Evolutionary conservation across 805 yeast genomes (phyloP).

Genomic region (Soucietia sequanensis): DNA sequence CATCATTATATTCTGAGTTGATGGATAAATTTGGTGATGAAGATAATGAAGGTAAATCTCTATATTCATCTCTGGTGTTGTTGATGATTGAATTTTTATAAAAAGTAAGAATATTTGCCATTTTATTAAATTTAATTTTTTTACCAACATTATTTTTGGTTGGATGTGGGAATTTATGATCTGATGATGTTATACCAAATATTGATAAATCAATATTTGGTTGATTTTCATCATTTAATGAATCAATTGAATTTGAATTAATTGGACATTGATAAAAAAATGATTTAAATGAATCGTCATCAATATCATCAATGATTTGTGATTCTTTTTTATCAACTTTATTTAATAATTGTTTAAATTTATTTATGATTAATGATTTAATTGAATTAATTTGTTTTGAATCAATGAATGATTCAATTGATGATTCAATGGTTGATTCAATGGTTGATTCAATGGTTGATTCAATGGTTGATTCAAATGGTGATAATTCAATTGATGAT

Average conservation of each 20-base stretch:
- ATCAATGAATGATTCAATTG: neutral
- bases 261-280: neutral
- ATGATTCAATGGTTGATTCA: too few relatives aligned
- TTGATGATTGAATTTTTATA: too few relatives aligned
- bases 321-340: neutral
- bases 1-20: neutral
- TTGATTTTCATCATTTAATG: neutral
- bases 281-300: neutral
- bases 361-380: neutral
- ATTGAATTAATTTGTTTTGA: neutral
- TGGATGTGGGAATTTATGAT: too few relatives aligned
- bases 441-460: too few relatives aligned
- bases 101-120: conserved; percentile 14
- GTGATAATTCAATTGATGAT: neutral
- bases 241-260: too few relatives aligned
- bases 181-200: too few relatives aligned
- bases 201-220: neutral
- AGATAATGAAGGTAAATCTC: neutral
- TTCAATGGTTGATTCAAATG: neutral
- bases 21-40: neutral
- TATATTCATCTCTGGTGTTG: conserved; percentile 7
- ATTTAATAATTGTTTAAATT: neutral
- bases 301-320: neutral
- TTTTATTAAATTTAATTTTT: conserved; percentile 21
- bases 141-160: neutral